These are phyloP conservation scores for Cercospora sp. DNA, from an alignment of 2,329 filamentous ascomycete genomes.

Conservation along the genomic window DNA sequence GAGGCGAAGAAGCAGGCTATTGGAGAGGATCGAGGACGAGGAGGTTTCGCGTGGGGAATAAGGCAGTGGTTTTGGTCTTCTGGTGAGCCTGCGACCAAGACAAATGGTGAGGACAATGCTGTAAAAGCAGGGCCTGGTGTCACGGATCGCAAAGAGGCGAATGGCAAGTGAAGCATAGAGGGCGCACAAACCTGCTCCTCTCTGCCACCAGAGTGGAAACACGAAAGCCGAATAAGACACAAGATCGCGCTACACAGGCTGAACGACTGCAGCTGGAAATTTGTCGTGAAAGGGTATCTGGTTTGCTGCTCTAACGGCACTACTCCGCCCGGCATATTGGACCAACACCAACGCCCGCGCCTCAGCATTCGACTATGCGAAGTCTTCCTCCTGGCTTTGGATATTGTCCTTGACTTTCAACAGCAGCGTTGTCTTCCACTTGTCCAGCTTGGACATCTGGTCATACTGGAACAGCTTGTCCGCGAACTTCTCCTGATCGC, in stretches of 20 bases:
- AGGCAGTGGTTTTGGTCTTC: constrained; percentile 24
- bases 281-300: constrained; percentile 10
- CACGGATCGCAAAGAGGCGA: not conserved
- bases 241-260: not conserved
- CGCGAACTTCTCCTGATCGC: constrained; percentile 78
- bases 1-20: constrained; percentile 29
- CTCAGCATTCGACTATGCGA: constrained; percentile 51
- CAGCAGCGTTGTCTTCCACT: constrained; percentile 91
- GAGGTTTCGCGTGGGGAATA: constrained; percentile 34
- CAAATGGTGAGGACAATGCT: not conserved
- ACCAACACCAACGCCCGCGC: not conserved
- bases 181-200: not conserved
- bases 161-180: not conserved
- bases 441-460: constrained; percentile 88
- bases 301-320: not conserved
- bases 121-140: not conserved
- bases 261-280: not conserved
- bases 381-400: constrained; percentile 68
- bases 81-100: not conserved
- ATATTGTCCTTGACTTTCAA: constrained; percentile 82
- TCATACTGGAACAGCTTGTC: constrained; percentile 89
- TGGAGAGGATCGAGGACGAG: constrained; percentile 11
- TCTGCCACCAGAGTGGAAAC: not conserved
- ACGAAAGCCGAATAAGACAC: not conserved
- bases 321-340: not conserved